Evolutionary conservation across 2,329 filamentous ascomycete genomes (phyloP).

Genomic region (Colletotrichum noveboracense): DNA sequence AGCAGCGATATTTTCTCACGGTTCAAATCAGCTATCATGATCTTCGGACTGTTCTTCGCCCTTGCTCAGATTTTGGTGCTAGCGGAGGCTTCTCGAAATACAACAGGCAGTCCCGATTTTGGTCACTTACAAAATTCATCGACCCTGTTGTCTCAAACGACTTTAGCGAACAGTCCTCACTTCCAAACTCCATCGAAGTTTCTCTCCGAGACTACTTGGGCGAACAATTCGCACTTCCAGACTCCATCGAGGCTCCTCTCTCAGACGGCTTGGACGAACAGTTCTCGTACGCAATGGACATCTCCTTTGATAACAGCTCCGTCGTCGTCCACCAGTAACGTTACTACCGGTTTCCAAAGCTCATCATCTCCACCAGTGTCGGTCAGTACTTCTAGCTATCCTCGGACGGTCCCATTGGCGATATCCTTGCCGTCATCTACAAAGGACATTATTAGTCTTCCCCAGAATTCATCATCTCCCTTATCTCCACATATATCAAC

Average conservation of each 20-base stretch:
- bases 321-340: not conserved
- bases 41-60: not conserved
- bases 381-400: not conserved
- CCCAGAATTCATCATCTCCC: not conserved
- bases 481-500: not conserved
- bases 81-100: not conserved
- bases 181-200: not conserved
- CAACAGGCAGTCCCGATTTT: not conserved
- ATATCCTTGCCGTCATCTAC: not conserved
- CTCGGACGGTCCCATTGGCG: not conserved
- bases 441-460: not conserved
- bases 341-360: not conserved
- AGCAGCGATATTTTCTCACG: not conserved
- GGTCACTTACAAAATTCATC: not conserved
- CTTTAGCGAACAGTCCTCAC: not conserved
- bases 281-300: not conserved
- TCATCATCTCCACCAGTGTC: not conserved
- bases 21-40: not conserved
- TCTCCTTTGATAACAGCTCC: not conserved
- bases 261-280: not conserved
- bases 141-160: not conserved
- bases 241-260: not conserved
- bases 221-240: not conserved
- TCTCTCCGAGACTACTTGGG: not conserved
- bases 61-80: not conserved